Percentiles rank a stretch among this genome's conserved stretches.
phyloP scores from a whole-genome alignment of 805 yeast genomes.

The Cyberlindnera suaveolens region DNA sequence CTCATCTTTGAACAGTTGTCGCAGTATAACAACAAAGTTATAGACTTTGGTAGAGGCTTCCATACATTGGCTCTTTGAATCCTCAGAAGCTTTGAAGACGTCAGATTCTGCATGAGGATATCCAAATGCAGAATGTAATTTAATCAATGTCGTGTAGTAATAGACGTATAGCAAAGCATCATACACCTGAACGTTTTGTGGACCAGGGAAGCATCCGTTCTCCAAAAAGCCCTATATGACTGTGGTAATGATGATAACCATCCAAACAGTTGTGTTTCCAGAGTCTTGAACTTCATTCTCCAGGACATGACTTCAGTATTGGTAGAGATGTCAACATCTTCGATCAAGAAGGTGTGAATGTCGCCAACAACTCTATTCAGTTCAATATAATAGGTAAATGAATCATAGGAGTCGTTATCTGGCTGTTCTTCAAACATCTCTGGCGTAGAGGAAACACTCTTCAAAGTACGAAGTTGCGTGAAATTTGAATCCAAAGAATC shows the following conservation, averaged over 20 bases:
- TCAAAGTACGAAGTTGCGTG: constrained; percentile 6
- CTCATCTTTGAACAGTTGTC: constrained; percentile 8
- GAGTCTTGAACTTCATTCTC: constrained; percentile 13
- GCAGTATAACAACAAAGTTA: constrained; percentile 11
- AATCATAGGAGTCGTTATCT: constrained; percentile 12
- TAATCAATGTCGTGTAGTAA: constrained; percentile 18
- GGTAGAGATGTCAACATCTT: constrained; percentile 17
- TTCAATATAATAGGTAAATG: constrained; percentile 19
- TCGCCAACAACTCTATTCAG: constrained; percentile 19
- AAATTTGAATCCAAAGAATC: constrained; percentile 1
- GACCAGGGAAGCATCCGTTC: constrained; percentile 6
- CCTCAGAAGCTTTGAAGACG: constrained; percentile 16
- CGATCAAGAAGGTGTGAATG: constrained; percentile 17
- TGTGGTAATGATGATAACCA: constrained; percentile 18
- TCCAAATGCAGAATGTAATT: constrained; percentile 19
- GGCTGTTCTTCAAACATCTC: constrained; percentile 1
- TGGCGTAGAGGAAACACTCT: constrained; percentile 6
- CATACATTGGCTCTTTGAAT: constrained; percentile 17
- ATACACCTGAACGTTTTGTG: constrained; percentile 6
- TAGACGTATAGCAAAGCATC: constrained; percentile 18
- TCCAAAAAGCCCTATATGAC: constrained; percentile 8
- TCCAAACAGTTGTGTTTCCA: constrained; percentile 14
- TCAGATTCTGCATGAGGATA: constrained; percentile 22
- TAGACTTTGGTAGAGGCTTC: constrained; percentile 17
- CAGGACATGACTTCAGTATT: constrained; percentile 13